Conservation (phyloP, 345 rosid genomes). For the Psidium guajava region DNA sequence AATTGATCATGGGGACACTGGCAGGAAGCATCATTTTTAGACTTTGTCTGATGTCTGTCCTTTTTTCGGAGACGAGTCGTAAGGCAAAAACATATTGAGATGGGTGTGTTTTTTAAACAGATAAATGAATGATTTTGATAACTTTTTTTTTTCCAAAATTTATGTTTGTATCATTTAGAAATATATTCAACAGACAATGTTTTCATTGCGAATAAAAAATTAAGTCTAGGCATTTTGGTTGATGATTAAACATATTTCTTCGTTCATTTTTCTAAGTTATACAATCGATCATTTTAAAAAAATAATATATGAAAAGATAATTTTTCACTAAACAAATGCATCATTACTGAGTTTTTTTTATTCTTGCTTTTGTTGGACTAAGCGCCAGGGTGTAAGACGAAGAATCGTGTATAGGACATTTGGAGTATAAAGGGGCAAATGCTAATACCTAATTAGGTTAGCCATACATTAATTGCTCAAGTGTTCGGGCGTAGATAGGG, state of each 20-base stretch:
- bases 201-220: neutral
- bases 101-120: accelerated
- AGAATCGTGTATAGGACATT: neutral
- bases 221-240: neutral
- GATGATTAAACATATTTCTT: neutral
- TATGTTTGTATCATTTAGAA: neutral
- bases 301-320: neutral
- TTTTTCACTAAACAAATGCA: neutral
- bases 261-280: neutral
- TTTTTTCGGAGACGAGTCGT: neutral
- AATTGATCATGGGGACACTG: neutral
- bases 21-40: neutral
- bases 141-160: too few species aligned
- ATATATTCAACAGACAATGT: accelerated
- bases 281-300: neutral
- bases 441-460: neutral
- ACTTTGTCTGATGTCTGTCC: neutral
- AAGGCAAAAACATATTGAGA: neutral
- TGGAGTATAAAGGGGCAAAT: neutral
- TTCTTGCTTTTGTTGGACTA: neutral
- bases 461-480: neutral
- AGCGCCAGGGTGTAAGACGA: neutral
- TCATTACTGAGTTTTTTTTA: neutral
- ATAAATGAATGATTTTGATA: neutral
- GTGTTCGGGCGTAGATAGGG: neutral